These are phyloP conservation scores for Epichloe sibirici DNA, from an alignment of 2,329 filamentous ascomycete species.

Conservation along the genomic window DNA sequence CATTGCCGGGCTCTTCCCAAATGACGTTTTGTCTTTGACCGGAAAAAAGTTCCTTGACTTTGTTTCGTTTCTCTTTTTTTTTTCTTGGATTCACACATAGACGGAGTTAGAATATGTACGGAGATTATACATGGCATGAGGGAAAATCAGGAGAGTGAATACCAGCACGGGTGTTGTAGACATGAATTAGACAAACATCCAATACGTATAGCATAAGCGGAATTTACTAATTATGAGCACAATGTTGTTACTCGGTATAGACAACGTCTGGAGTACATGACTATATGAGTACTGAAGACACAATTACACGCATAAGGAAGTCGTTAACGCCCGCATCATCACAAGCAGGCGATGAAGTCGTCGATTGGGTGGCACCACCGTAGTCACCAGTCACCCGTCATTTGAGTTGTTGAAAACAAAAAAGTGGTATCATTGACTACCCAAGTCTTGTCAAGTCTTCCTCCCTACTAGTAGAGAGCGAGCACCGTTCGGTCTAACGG, in stretches of 20 bases:
- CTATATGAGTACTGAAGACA: no score
- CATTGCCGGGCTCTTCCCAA: no score
- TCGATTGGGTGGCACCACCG: no score
- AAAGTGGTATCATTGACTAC: slow-evolving; percentile 1
- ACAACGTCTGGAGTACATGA: no score
- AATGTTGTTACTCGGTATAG: no score
- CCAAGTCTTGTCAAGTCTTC: not conserved
- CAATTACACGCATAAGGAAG: not conserved
- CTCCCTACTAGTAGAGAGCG: not conserved
- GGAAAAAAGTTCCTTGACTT: not conserved
- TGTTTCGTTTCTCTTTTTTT: not conserved
- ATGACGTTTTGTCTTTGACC: no score
- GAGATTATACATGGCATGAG: not conserved
- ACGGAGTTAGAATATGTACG: not conserved
- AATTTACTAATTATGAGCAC: no score
- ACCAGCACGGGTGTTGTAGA: not conserved
- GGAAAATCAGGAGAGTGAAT: not conserved
- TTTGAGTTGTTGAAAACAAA: not conserved
- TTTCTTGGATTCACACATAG: not conserved
- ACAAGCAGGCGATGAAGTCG: no score
- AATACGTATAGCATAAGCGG: not conserved
- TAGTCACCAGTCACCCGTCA: no score
- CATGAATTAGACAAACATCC: not conserved
- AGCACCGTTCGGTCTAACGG: not conserved
- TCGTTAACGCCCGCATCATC: no score